Percentiles rank a stretch among this genome's conserved stretches.
Conservation (phyloP, 75 land plant genomes). For the Gnetum montanum region DNA sequence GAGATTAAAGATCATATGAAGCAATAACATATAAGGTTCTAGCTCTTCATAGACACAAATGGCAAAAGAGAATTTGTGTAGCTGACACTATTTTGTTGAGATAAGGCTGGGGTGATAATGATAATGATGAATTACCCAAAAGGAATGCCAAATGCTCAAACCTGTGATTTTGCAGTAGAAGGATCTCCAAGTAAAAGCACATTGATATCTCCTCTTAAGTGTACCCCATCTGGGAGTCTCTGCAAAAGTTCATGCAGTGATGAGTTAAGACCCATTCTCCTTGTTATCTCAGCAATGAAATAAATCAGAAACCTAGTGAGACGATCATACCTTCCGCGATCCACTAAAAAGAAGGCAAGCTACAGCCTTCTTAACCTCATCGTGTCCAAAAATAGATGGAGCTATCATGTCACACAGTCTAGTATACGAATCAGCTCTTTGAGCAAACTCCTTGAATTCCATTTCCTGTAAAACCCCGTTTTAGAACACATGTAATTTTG, state of each 20-base stretch:
- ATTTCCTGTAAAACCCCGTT: slow-evolving; percentile 48
- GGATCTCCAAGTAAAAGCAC: slow-evolving; percentile 93
- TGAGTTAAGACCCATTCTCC: not conserved
- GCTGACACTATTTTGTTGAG: too few species aligned
- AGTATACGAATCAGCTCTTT: slow-evolving; percentile 60
- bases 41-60: too few species aligned
- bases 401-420: slow-evolving; percentile 73
- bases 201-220: slow-evolving; percentile 89
- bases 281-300: not conserved
- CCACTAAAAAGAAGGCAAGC: slow-evolving; percentile 95
- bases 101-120: too few species aligned
- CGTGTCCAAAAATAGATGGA: slow-evolving; percentile 96
- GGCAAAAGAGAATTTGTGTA: too few species aligned
- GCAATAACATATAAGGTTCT: too few species aligned
- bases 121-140: too few species aligned
- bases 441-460: slow-evolving; percentile 88
- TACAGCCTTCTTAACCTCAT: slow-evolving; percentile 92
- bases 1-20: too few species aligned
- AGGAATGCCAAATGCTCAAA: too few species aligned
- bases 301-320: too few species aligned
- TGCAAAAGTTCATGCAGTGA: slow-evolving; percentile 25
- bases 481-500: too few species aligned
- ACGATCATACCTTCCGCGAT: slow-evolving; percentile 78
- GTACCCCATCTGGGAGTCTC: slow-evolving; percentile 92
- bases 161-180: slow-evolving; percentile 99